phyloP scores from a whole-genome alignment of 2,329 filamentous ascomycete species.

The Meredithiella fracta region DNA sequence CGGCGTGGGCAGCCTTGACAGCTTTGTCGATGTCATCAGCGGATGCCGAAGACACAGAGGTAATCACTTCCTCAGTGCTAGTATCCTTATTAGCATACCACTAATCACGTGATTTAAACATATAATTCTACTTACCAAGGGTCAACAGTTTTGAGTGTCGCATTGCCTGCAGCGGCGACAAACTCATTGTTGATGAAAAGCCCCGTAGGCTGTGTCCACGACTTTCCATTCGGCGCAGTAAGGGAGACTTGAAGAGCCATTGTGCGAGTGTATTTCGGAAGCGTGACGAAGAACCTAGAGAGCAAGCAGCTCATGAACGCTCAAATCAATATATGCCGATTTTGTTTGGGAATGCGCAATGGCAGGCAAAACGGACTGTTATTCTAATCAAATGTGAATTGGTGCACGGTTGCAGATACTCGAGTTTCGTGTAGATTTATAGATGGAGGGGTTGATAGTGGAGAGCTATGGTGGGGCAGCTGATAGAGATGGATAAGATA shows the following conservation, averaged over 20 bases:
- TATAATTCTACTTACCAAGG: conserved; percentile 37
- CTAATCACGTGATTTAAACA: neutral
- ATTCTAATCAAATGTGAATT: neutral
- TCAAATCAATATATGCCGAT: neutral
- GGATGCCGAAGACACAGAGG: conserved; percentile 52
- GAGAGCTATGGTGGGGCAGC: neutral
- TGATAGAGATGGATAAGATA: neutral
- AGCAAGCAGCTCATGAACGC: neutral
- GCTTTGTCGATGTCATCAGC: conserved; percentile 52
- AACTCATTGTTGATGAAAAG: conserved; percentile 76
- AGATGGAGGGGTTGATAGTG: neutral
- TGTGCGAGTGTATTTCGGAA: neutral
- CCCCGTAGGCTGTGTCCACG: conserved; percentile 57
- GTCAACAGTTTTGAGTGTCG: conserved; percentile 51
- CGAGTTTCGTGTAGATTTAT: too few species aligned
- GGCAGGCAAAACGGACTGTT: neutral
- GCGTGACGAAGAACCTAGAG: neutral
- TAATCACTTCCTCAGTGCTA: conserved; percentile 49
- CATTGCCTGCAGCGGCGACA: conserved; percentile 46
- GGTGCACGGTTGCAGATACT: too few species aligned
- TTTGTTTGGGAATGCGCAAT: neutral
- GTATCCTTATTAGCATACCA: neutral
- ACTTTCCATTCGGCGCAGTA: conserved; percentile 58
- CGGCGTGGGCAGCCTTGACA: conserved; percentile 50
- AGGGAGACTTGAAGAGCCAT: conserved; percentile 34